Evolutionary conservation across 192 early-diverging fungal species (phyloP), one percentile per base, ranked within the genome.

Genomic region (Podila verticillata): DNA sequence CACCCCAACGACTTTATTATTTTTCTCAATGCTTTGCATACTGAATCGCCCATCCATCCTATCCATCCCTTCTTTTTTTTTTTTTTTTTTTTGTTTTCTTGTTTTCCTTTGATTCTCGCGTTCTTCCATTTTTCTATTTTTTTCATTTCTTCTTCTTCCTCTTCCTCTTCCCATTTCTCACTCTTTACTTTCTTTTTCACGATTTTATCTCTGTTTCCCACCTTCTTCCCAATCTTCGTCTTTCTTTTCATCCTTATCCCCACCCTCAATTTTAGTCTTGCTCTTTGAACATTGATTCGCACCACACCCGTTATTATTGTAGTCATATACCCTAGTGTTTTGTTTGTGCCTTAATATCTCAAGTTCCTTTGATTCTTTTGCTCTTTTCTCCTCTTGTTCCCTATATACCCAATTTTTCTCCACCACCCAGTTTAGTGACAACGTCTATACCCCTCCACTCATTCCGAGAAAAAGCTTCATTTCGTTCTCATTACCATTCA

Each of bases 121-220:
- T 48, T 54, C 63, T 81, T 61, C 36, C 36, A 10, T 79, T 47
- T 67, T 39, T 70, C 24, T 66, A 30, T 70, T 72, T 39, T 48
- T 22, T 56, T 65, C 32, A 47, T 63, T 44, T 64, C 22, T 44
- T 51, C 22, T 51, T 39, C 47, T 64, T 44, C 26, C 15, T 39
- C 20, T 20, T 28, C 35, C 13, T 13, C n/a, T 39, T 49, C 30
- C 44, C 36, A 54, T 74, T 26, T 61, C 56, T 69, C 59, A 15
- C 36, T 39, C 47, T 64, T 44, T 20, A n/a, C 15, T 39, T 24
- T 20, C 26, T 28, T 19, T 44, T 54, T 59, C 58, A 64, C 69
- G 49, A 63, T 49, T 70, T 17, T 28, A n/a, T n/a, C n/a, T 58
- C 26, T 35, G 26, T 13, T 28, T 49, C 30, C 7, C 15, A 44